Base-by-base conservation (phyloP, 2,329 filamentous ascomycete species). In the Colletotrichum limetticola region DNA sequence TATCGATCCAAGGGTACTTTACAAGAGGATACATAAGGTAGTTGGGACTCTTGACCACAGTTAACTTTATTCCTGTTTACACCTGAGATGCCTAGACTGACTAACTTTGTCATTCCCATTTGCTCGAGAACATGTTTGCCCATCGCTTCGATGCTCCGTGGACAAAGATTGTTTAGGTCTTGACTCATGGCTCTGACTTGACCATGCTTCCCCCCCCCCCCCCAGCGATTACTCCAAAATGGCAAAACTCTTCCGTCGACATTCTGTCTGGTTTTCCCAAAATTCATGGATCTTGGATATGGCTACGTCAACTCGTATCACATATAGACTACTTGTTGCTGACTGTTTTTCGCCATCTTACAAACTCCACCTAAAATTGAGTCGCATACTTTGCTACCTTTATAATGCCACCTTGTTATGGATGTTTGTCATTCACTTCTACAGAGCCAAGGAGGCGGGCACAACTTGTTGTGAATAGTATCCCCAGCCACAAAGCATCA, bases 281-380 rank as follows among this genome's bases (percentile, higher is more conserved):
- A 30, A n/a, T 19, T 9, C 5, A 19, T 22, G 42, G 24, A 49
- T 19, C 26, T 30, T 5, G 16, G 4, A 30, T 35, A 35, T 42
- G 30, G 22, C 9, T 7, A 24, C 11, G 16, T 37, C 52, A 16
- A 28, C 3, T 5, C 28, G 8, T 26, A 28, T 26, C 35, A 53
- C 4, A 62, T 24, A 55, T 30, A 12, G 12, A 14, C 19, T 19
- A 49, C 49, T n/a, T 52, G 14, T n/a, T n/a, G 30, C 12, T n/a
- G 8, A 24, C 16, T 61, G 12, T 52, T 57, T 19, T n/a, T n/a
- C 22, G 28, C 16, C 12, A 19, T 37, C 46, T 61, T 14, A 32
- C n/a, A 7, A 4, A 32, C 46, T 26, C 70, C 59, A 46, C 53
- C 66, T 56, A 32, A 55, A 70, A 26, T 65, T 69, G 69, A 46